Evolutionary conservation across 768 basidiomycete species (phyloP), one percentile per base, ranked within the genome.

Genomic region (Panaeolus papilionaceus): DNA sequence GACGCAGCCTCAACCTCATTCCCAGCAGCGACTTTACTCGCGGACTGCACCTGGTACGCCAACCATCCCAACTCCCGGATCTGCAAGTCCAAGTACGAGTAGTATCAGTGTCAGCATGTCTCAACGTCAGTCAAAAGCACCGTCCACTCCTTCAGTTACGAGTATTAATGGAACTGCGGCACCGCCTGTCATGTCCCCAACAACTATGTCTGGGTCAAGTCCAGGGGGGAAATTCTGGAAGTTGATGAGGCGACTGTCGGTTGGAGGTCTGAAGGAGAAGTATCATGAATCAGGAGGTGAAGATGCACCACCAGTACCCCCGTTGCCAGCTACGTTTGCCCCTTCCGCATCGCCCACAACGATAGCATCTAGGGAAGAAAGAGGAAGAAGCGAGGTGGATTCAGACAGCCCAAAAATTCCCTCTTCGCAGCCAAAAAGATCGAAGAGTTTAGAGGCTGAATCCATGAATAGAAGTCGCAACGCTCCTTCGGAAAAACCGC

Each of bases 21-120:
- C 54, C 14, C 54, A 58, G 26, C 26, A 58, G 54, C 54, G 54
- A 58, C 26, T 4, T 16, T 58, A 1, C 3, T 33, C 54, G 7
- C 26, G 54, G 6, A 37, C 10, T 8, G 14, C 33, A 7, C 54
- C 54, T 33, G 54, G 11, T 4, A 58, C 54, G 14, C 54, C 54
- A 28, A 33, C 54, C 11, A 37, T 37, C 11, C 54, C 28, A 14
- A 58, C 26, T 12, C 4, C 54, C 16, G 54, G 54, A 58, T 58
- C 54, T 33, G 54, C 54, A 28, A 58, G 54, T 33, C 54, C 54
- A 14, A 37, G 54, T 5, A 58, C 54, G 1, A 58, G 54, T 16
- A 58, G 54, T 37, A 58, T 58, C 28, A 23, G 47, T 9, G 20
- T 51, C 47, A 51, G 47, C 26, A 58, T 58, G 54, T 58, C 47